These are phyloP conservation scores for Berkeleyomyces rouxiae DNA, from an alignment of 2,329 filamentous ascomycete genomes.

Conservation along the genomic window DNA sequence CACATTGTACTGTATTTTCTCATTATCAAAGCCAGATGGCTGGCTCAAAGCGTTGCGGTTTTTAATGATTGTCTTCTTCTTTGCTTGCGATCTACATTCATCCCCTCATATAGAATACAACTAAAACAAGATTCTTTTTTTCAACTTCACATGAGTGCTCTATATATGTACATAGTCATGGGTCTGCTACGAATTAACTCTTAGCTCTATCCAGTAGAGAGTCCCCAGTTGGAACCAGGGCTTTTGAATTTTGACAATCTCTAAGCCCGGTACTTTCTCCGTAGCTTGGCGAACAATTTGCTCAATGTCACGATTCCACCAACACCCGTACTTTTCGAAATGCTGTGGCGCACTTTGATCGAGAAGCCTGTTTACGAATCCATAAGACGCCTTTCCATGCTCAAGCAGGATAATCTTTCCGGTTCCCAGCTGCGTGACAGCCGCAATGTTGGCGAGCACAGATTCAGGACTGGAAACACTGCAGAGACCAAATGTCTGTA, in stretches of 20 bases:
- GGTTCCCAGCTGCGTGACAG: slow-evolving; percentile 33
- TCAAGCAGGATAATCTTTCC: slow-evolving; percentile 46
- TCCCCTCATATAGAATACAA: background rate
- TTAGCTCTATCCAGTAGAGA: slow-evolving; percentile 41
- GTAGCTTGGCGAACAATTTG: slow-evolving; percentile 35
- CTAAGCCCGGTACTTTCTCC: slow-evolving; percentile 32
- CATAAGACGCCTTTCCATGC: slow-evolving; percentile 41
- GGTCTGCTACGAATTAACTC: slow-evolving; percentile 20
- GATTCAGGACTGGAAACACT: slow-evolving; percentile 39
- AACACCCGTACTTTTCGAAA: slow-evolving; percentile 45
- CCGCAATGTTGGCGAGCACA: slow-evolving; percentile 37
- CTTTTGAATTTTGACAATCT: slow-evolving; percentile 37
- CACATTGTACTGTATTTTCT: background rate
- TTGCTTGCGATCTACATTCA: background rate
- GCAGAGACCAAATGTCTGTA: slow-evolving; percentile 50
- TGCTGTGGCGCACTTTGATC: slow-evolving; percentile 39
- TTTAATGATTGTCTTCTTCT: background rate
- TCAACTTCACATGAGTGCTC: background rate
- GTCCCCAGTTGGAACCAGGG: slow-evolving; percentile 41
- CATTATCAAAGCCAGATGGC: background rate
- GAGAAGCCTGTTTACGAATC: slow-evolving; percentile 37
- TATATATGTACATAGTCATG: background rate
- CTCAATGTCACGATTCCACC: slow-evolving; percentile 51
- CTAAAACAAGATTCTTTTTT: slow-evolving; percentile 10
- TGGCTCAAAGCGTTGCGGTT: background rate